phyloP scores from a whole-genome alignment of 306 rosid species.

The Purshia tridentata region DNA sequence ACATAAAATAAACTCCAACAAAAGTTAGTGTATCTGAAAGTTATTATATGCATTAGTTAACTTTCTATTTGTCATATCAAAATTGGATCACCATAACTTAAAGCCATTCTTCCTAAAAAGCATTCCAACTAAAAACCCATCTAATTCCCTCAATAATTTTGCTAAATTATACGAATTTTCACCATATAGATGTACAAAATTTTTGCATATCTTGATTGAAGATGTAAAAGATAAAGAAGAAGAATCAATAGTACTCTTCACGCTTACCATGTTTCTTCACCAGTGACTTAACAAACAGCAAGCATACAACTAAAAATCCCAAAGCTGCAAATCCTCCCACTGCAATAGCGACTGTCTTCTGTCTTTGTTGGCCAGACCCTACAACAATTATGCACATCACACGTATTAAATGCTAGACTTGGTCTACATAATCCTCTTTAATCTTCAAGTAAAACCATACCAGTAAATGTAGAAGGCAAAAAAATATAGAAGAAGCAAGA shows the following conservation, averaged over 20 bases:
- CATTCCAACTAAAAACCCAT: slow-evolving; percentile 7
- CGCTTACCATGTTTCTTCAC: slow-evolving; percentile 58
- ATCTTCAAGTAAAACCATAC: not conserved
- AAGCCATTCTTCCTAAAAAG: not conserved
- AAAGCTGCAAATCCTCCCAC: slow-evolving; percentile 87
- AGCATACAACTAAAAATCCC: slow-evolving; percentile 68
- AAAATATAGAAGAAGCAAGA: not conserved
- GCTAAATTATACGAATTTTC: not conserved
- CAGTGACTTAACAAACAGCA: slow-evolving; percentile 51
- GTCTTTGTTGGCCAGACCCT: slow-evolving; percentile 42
- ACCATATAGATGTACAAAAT: slow-evolving; percentile 18
- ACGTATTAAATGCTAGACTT: slow-evolving; percentile 6
- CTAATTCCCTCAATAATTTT: not conserved
- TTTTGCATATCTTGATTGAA: not conserved
- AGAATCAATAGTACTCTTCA: slow-evolving; percentile 22
- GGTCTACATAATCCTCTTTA: not conserved
- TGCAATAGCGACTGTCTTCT: slow-evolving; percentile 76
- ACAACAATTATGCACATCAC: slow-evolving; percentile 11
- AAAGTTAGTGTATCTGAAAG: not conserved
- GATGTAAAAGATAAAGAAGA: too few species aligned
- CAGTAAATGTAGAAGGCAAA: too few species aligned
- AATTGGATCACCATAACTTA: not conserved
- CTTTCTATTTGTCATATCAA: not conserved
- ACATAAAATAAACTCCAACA: slow-evolving; percentile 2
- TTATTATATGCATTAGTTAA: not conserved